phyloP scores from a whole-genome alignment of 2,329 filamentous ascomycete species.

The Botrytis tulipae region DNA sequence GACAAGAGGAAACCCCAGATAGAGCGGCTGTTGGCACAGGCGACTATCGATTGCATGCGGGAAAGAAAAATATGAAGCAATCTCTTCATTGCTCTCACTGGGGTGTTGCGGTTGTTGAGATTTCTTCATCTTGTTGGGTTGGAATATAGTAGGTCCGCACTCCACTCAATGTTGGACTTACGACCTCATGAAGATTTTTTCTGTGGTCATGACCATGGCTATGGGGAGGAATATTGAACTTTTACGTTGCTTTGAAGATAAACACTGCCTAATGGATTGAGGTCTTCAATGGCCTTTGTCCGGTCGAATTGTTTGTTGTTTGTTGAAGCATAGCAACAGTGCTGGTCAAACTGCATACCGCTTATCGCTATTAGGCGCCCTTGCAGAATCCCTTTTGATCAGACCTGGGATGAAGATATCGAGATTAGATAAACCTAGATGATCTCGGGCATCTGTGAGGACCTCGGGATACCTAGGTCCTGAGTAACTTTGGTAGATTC shows the following conservation, averaged over 20 bases:
- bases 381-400: neutral
- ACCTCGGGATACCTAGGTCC: neutral
- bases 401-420: conserved; percentile 6
- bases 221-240: neutral
- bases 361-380: conserved; percentile 6
- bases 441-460: neutral
- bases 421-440: neutral
- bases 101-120: neutral
- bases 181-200: neutral
- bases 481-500: neutral
- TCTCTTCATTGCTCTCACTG: neutral
- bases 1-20: neutral
- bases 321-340: conserved; percentile 1
- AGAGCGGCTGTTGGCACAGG: conserved; percentile 7
- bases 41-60: neutral
- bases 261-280: conserved; percentile 1
- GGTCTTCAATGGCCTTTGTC: neutral
- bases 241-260: conserved; percentile 4
- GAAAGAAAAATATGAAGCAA: neutral
- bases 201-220: conserved; percentile 7
- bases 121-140: neutral
- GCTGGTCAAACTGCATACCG: neutral
- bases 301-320: conserved; percentile 5
- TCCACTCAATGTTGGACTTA: neutral
- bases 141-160: neutral